Conservation (phyloP, 352 stramenopile genomes). For the Phytophthora citrophthora region DNA sequence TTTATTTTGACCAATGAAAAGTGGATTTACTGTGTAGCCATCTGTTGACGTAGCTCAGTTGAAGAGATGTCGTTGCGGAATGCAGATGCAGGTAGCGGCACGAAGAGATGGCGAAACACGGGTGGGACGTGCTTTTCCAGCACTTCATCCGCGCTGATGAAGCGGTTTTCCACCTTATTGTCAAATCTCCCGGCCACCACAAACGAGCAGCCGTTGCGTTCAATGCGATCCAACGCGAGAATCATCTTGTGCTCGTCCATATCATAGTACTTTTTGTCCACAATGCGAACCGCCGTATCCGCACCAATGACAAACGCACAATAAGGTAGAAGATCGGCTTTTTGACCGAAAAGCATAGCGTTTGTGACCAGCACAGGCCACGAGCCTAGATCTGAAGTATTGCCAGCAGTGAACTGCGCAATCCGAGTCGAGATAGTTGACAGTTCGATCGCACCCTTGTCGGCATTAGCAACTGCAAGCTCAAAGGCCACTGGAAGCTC, state of each 20-base stretch:
- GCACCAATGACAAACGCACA: conserved; percentile 90
- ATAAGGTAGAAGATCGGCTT: conserved; percentile 74
- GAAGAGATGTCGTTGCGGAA: conserved; percentile 92
- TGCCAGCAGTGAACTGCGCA: conserved; percentile 49
- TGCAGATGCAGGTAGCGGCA: conserved; percentile 65
- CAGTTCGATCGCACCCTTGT: conserved; percentile 72
- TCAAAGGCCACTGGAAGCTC: conserved; percentile 72
- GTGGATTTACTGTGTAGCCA: conserved; percentile 5
- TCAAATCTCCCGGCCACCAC: conserved; percentile 87
- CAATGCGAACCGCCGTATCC: conserved; percentile 87
- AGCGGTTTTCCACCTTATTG: conserved; percentile 52
- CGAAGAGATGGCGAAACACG: conserved; percentile 69
- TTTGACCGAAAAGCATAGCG: conserved; percentile 80
- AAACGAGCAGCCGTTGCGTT: conserved; percentile 72
- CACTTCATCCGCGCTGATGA: conserved; percentile 66
- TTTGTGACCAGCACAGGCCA: conserved; percentile 86
- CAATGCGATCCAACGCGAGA: conserved; percentile 74
- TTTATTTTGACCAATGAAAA: conserved; percentile 24
- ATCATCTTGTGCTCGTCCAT: conserved; percentile 80
- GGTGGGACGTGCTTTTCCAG: conserved; percentile 49
- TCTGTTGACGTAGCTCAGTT: conserved; percentile 64
- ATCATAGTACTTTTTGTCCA: conserved; percentile 93
- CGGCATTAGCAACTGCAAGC: conserved; percentile 76
- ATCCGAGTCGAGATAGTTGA: conserved; percentile 52
- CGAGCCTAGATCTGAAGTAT: conserved; percentile 19